These are phyloP conservation scores for Psilocybe azurescens DNA, from an alignment of 768 basidiomycete genomes.

Conservation along the genomic window DNA sequence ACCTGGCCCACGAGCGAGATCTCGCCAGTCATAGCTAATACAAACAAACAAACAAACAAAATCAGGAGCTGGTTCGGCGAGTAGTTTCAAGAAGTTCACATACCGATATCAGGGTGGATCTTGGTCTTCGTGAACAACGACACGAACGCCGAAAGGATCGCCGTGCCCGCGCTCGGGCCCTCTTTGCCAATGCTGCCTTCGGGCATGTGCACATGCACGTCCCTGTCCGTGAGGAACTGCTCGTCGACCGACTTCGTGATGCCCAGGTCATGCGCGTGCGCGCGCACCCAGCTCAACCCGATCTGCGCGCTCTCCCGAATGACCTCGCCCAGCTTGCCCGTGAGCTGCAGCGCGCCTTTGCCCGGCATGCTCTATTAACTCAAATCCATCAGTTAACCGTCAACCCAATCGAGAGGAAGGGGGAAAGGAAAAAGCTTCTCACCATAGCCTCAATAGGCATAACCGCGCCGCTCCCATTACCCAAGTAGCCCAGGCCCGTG, in stretches of 20 bases:
- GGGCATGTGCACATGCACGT: constrained; percentile 97
- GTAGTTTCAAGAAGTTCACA: constrained; percentile 27
- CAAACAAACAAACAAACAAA: background rate
- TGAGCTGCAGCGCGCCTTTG: constrained; percentile 89
- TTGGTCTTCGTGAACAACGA: constrained; percentile 87
- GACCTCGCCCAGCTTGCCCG: constrained; percentile 97
- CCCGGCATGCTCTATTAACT: constrained; percentile 89
- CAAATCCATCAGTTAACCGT: background rate
- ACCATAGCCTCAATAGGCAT: constrained; percentile 98
- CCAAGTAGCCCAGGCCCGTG: constrained; percentile 94
- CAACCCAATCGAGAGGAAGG: constrained; percentile 4
- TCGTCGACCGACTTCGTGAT: constrained; percentile 76
- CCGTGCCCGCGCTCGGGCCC: constrained; percentile 96
- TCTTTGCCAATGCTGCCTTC: constrained; percentile 94
- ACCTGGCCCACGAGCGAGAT: constrained; percentile 97
- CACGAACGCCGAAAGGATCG: constrained; percentile 90
- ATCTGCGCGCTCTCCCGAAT: constrained; percentile 97
- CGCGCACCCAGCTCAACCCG: constrained; percentile 90
- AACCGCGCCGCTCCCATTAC: constrained; percentile 94
- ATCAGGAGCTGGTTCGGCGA: no score
- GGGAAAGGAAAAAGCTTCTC: constrained; percentile 30
- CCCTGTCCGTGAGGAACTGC: constrained; percentile 82
- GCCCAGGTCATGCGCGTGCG: constrained; percentile 87
- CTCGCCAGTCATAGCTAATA: constrained; percentile 95
- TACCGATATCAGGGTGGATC: constrained; percentile 89